Conservation (phyloP, 257 asterid genomes). For the Nicotiana noctiflora region DNA sequence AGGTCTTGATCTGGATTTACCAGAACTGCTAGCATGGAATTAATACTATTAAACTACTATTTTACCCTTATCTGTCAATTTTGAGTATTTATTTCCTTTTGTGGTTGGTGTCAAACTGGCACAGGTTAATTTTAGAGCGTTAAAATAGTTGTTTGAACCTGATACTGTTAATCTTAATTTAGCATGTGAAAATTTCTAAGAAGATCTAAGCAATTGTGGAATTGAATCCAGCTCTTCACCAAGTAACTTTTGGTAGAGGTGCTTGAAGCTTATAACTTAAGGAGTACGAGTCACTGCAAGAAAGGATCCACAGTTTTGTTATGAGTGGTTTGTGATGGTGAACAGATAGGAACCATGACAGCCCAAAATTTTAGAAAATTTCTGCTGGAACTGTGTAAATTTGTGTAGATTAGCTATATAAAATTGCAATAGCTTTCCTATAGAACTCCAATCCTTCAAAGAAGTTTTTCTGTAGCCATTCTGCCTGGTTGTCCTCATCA, state of each 20-base stretch:
- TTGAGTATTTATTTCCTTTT: not conserved
- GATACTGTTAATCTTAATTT: not conserved
- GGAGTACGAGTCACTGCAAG: not conserved
- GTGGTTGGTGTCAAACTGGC: not conserved
- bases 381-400: not conserved
- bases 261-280: not conserved
- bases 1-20: not conserved
- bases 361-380: not conserved
- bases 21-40: not conserved
- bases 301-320: not conserved
- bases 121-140: not conserved
- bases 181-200: not conserved
- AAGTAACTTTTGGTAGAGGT: not conserved
- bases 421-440: not conserved
- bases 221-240: slow-evolving; percentile 1
- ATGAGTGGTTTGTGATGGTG: not conserved
- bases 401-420: no score
- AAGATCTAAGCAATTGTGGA: not conserved
- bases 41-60: not conserved
- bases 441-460: not conserved
- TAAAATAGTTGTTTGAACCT: not conserved
- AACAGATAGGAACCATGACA: not conserved
- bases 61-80: not conserved
- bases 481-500: not conserved
- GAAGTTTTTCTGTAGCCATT: not conserved